These are phyloP conservation scores for Ogataea salicorniae DNA, from an alignment of 805 yeast species.

Conservation along the genomic window DNA sequence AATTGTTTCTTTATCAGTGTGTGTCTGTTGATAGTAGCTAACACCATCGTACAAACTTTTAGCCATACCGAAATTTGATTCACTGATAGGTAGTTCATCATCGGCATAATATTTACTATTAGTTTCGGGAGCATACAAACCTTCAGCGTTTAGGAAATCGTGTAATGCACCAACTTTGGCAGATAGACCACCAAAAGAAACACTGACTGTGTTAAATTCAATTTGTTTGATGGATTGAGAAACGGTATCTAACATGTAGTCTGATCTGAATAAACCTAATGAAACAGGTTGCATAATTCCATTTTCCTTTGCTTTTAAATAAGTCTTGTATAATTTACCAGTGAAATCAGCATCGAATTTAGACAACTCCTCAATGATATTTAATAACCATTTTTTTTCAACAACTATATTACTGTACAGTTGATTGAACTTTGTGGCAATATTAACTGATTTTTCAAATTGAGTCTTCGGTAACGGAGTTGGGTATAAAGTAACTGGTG, in stretches of 20 bases:
- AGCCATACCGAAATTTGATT: slow-evolving; percentile 58
- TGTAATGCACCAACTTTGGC: slow-evolving; percentile 76
- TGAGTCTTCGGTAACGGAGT: slow-evolving; percentile 74
- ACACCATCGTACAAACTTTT: slow-evolving; percentile 67
- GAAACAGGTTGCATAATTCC: slow-evolving; percentile 62
- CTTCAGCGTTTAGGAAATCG: slow-evolving; percentile 52
- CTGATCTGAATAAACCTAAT: slow-evolving; percentile 84
- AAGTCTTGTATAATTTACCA: slow-evolving; percentile 64
- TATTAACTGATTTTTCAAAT: slow-evolving; percentile 59
- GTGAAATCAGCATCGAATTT: slow-evolving; percentile 72
- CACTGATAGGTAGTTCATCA: slow-evolving; percentile 54
- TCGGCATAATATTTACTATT: slow-evolving; percentile 42
- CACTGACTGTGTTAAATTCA: slow-evolving; percentile 94
- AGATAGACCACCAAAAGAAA: slow-evolving; percentile 90
- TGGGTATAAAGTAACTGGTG: slow-evolving; percentile 89
- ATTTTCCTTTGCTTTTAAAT: slow-evolving; percentile 41
- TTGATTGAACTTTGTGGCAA: slow-evolving; percentile 66
- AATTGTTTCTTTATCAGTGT: slow-evolving; percentile 36
- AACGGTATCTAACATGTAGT: slow-evolving; percentile 63
- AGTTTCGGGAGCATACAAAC: slow-evolving; percentile 38
- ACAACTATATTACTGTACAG: slow-evolving; percentile 66
- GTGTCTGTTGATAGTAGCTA: slow-evolving; percentile 40
- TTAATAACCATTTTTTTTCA: slow-evolving; percentile 56
- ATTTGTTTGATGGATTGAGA: slow-evolving; percentile 76
- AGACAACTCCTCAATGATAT: slow-evolving; percentile 50